A percentile compares a stretch with the other conserved stretches of the same genome.
phyloP scores from a whole-genome alignment of 441 rosid genomes.

The Rhodomyrtus psidioides region DNA sequence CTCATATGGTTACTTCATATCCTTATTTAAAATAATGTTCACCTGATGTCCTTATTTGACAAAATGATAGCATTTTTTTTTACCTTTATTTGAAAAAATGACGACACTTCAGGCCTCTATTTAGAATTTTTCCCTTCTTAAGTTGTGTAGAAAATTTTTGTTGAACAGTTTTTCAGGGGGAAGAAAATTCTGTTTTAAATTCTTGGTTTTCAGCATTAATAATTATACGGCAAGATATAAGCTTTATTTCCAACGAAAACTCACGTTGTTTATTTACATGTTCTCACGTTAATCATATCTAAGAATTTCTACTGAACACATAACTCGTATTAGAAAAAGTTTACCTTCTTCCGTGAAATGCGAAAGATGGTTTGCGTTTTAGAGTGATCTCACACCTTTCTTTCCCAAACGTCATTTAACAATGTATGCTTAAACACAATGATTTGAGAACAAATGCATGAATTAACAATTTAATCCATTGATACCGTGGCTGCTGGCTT shows the following conservation, averaged over 20 bases:
- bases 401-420: neutral
- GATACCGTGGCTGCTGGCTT: neutral
- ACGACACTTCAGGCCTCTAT: no score
- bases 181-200: neutral
- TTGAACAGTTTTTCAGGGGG: accelerated
- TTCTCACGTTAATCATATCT: neutral
- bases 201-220: neutral
- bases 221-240: accelerated
- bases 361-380: neutral
- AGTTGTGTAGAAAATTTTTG: neutral
- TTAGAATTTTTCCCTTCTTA: no score
- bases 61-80: no score
- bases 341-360: neutral
- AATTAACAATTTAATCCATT: neutral
- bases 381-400: neutral
- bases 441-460: neutral
- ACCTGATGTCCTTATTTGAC: no score
- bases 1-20: no score
- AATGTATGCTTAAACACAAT: neutral
- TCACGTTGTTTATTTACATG: neutral
- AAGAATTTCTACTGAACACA: neutral
- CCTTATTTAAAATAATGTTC: no score
- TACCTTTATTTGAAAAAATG: no score
- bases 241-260: neutral
- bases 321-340: neutral